A percentile compares a stretch with the other conserved stretches of the same genome.
Evolutionary conservation across 805 yeast genomes (phyloP).

Genomic region (Wickerhamiella cacticola): DNA sequence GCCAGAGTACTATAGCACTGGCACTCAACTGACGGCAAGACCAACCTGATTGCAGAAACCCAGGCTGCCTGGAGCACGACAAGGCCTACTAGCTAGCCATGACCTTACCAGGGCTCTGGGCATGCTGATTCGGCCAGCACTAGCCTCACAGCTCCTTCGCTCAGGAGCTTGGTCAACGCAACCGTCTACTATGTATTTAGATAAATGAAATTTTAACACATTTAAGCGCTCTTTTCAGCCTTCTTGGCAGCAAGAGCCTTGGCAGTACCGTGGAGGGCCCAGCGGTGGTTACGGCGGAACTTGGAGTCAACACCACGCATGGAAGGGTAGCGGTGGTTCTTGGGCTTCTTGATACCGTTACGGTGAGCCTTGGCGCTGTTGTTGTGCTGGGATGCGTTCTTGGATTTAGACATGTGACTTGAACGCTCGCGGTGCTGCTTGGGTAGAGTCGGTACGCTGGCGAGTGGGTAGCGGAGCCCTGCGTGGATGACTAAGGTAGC

Average conservation of each 20-base stretch:
- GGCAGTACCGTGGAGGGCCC: slow-evolving; percentile 95
- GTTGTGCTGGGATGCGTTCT: slow-evolving; percentile 99
- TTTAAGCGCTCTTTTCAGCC: slow-evolving; percentile 31
- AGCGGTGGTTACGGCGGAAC: slow-evolving; percentile 99
- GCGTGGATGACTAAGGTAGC: background rate
- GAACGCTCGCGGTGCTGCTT: background rate
- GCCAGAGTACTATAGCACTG: too few species aligned
- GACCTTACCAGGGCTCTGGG: too few species aligned
- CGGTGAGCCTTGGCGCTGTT: slow-evolving; percentile 99
- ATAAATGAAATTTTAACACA: background rate
- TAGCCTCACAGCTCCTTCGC: too few species aligned
- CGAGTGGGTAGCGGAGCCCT: slow-evolving; percentile 8
- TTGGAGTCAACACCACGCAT: slow-evolving; percentile 98
- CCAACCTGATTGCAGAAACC: too few species aligned
- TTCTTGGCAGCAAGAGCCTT: slow-evolving; percentile 80
- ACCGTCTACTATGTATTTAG: slow-evolving; percentile 7
- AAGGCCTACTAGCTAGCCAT: too few species aligned
- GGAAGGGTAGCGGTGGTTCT: slow-evolving; percentile 95
- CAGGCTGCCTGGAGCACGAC: too few species aligned
- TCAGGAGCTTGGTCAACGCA: background rate
- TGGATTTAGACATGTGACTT: slow-evolving; percentile 80
- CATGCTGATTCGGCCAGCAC: too few species aligned
- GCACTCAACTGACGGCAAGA: too few species aligned
- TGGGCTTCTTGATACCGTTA: slow-evolving; percentile 99
- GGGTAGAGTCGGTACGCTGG: slow-evolving; percentile 1